These are phyloP conservation scores for Cladophialophora chaetospira DNA, from an alignment of 2,329 filamentous ascomycete species.

Conservation along the genomic window DNA sequence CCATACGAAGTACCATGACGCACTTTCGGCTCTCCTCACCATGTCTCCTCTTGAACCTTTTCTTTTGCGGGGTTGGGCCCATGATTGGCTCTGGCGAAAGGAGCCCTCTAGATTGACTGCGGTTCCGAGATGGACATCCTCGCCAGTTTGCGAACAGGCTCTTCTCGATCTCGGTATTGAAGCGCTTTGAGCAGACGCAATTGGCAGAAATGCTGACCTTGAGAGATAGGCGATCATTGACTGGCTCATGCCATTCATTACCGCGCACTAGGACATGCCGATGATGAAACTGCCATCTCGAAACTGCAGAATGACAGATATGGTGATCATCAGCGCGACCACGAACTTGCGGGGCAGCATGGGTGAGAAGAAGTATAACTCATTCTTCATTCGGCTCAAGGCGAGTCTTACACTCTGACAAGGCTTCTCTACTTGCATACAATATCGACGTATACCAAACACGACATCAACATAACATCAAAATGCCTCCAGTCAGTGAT, in stretches of 20 bases:
- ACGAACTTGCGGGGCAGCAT: not conserved
- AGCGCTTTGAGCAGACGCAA: not conserved
- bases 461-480: not conserved
- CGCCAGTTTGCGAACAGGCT: not conserved
- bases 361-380: no score
- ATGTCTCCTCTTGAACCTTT: slow-evolving; percentile 12
- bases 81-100: slow-evolving; percentile 10
- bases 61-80: slow-evolving; percentile 2
- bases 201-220: not conserved
- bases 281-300: no score
- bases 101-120: not conserved
- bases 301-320: not conserved
- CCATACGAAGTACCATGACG: no score
- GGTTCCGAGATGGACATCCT: not conserved
- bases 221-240: not conserved
- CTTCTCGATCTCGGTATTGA: not conserved
- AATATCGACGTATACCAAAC: not conserved
- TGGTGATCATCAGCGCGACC: not conserved
- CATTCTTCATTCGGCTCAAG: no score
- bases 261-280: no score
- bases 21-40: slow-evolving; percentile 4
- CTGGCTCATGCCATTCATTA: no score
- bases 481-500: slow-evolving; percentile 18
- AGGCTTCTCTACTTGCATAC: no score
- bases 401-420: no score